Conservation (phyloP, 768 basidiomycete genomes). For the Lentinus brumalis region DNA sequence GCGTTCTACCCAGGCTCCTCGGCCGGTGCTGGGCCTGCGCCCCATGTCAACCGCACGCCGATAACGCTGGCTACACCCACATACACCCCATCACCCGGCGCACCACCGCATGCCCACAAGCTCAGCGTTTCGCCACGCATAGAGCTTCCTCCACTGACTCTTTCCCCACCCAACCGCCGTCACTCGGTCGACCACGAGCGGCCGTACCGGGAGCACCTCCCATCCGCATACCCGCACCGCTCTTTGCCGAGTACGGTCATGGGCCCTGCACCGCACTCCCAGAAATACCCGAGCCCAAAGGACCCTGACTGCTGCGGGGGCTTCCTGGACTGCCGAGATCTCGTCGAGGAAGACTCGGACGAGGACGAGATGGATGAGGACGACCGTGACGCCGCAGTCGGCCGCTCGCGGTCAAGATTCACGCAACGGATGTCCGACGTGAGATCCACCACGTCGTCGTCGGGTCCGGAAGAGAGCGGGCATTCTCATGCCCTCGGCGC, state of each 20-base stretch:
- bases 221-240: constrained; percentile 17
- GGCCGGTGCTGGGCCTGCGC: constrained; percentile 14
- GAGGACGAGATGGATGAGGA: constrained; percentile 25
- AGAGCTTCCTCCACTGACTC: constrained; percentile 21
- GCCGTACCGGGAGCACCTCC: constrained; percentile 16
- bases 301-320: constrained; percentile 51
- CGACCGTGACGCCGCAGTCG: constrained; percentile 1
- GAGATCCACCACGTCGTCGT: constrained; percentile 27
- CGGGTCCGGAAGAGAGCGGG: constrained; percentile 21
- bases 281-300: constrained; percentile 9
- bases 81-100: constrained; percentile 22
- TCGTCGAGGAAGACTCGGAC: constrained; percentile 35
- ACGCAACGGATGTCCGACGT: constrained; percentile 28
- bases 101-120: constrained; percentile 23
- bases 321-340: constrained; percentile 48
- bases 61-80: constrained; percentile 27
- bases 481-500: constrained; percentile 8
- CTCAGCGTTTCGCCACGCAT: constrained; percentile 25
- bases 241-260: constrained; percentile 8
- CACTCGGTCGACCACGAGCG: constrained; percentile 19
- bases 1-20: constrained; percentile 36
- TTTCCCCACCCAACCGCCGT: constrained; percentile 11
- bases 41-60: constrained; percentile 27
- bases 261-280: constrained; percentile 9
- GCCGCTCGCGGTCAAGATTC: constrained; percentile 12